Evolutionary conservation across 176 grass and related monocot species (phyloP), one percentile per base, ranked within the genome.

Genomic region (Poa pratensis): DNA sequence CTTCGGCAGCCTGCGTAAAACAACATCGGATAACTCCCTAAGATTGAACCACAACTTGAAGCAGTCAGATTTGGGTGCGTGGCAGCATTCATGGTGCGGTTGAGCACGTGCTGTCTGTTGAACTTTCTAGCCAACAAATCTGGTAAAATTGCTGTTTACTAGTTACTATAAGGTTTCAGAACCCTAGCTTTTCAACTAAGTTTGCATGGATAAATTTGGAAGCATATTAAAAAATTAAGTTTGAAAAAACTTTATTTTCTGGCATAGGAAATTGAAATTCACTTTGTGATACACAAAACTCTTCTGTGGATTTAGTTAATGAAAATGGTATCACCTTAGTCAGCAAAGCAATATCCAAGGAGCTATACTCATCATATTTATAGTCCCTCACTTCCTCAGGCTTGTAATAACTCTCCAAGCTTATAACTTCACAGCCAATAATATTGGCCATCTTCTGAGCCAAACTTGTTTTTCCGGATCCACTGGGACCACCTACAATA

Each of bases 371-470:
- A 84, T 97, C 92, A 86, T 94, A 98, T 81, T 98, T 98, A 66
- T 94, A 98, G 80, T 98, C 96, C 90, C 92, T 94, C 43, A 91
- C 85, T 95, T 95, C 89, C 87, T 98, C 96, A 85, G 93, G 91
- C 75, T 98, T 98, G 79, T 95, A 98, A 80, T 98, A 98, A 86
- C 93, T 98, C 85, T 98, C 96, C 84, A 98, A 91, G 66, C 93
- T 95, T 78, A 98, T 88, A 54, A 98, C 96, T 91, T 98, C 96
- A 66, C 96, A 98, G n/a, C 96, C 96, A 95, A 98, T 92, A 85
- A 98, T 98, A 83, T 98, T 95, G 58, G 96, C 91, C 96, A 98
- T 98, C 89, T 98, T 98, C 77, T 98, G 93, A 73, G 96, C 93
- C 80, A 98, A 85, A 85, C 91, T 98, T 77, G 96, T 98, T 89